Conservation (phyloP, 495 filamentous ascomycete genomes). For the Platismatia glauca region DNA sequence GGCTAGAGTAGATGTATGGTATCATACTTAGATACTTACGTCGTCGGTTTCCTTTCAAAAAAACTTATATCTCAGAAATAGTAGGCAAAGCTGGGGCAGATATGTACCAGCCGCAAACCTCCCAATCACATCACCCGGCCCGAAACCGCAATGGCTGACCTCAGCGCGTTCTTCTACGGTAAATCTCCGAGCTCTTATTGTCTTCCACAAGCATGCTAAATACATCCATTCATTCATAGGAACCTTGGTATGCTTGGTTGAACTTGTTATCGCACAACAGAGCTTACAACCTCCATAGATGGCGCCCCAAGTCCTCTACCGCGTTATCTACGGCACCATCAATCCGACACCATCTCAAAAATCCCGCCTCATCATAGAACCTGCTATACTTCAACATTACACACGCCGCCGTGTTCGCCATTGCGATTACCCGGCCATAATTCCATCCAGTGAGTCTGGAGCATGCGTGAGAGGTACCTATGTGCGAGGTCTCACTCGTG, state of each 20-base stretch:
- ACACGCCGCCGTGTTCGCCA: slow-evolving; percentile 56
- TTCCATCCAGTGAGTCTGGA: slow-evolving; percentile 28
- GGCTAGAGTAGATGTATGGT: no score
- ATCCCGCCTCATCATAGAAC: slow-evolving; percentile 51
- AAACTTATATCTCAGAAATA: not conserved
- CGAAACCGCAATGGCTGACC: slow-evolving; percentile 33
- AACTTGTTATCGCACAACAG: slow-evolving; percentile 21
- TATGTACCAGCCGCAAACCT: not conserved
- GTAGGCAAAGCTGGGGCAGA: not conserved
- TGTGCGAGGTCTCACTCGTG: slow-evolving; percentile 68
- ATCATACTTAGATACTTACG: no score
- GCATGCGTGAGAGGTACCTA: slow-evolving; percentile 66
- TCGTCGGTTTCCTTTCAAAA: no score
- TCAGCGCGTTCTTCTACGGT: slow-evolving; percentile 52
- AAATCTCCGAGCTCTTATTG: slow-evolving; percentile 7
- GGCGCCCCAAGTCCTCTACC: slow-evolving; percentile 71
- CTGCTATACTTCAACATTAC: slow-evolving; percentile 66
- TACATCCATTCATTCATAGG: slow-evolving; percentile 17
- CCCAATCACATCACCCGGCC: not conserved
- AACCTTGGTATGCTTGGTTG: slow-evolving; percentile 28
- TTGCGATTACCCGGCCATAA: slow-evolving; percentile 82
- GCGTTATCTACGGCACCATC: slow-evolving; percentile 62
- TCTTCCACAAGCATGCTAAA: not conserved
- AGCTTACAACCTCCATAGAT: slow-evolving; percentile 44
- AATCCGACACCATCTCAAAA: slow-evolving; percentile 42